A percentile compares a stretch with the other conserved stretches of the same genome.
Conservation (phyloP, 1,284 basidiomycete genomes). For the Microbotryum lychnidis-dioicae region DNA sequence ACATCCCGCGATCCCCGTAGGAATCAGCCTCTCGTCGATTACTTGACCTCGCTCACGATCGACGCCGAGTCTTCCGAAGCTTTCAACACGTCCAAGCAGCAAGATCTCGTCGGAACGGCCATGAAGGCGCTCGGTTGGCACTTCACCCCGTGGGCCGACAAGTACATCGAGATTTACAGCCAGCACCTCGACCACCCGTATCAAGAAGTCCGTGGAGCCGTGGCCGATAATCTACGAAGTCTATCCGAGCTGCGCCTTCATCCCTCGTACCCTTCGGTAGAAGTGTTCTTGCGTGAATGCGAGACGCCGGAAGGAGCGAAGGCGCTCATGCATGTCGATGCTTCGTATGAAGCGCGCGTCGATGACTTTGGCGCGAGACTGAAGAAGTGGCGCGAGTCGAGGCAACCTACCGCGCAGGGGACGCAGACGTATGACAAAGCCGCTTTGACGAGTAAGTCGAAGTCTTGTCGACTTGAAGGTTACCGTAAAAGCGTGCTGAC, state of each 20-base stretch:
- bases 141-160: constrained; percentile 59
- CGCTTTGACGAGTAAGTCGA: constrained; percentile 57
- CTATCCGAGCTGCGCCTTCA: constrained; percentile 45
- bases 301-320: constrained; percentile 50
- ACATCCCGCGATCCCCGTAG: constrained; percentile 77
- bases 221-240: constrained; percentile 41
- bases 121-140: constrained; percentile 55
- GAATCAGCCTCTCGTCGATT: constrained; percentile 65
- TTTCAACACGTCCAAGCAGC: constrained; percentile 35
- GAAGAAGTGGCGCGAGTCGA: constrained; percentile 35
- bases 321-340: constrained; percentile 60
- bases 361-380: constrained; percentile 42
- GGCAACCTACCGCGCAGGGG: constrained; percentile 41
- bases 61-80: constrained; percentile 35
- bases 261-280: constrained; percentile 62
- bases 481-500: constrained; percentile 65
- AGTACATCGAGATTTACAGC: constrained; percentile 51
- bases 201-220: constrained; percentile 40
- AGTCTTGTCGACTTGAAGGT: constrained; percentile 44
- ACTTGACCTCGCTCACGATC: constrained; percentile 47
- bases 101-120: constrained; percentile 26
- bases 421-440: constrained; percentile 79
- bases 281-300: constrained; percentile 57
- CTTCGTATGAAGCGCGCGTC: constrained; percentile 46
- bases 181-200: constrained; percentile 37